phyloP scores from a whole-genome alignment of 768 basidiomycete genomes.

The Lactarius pseudohatsudake region DNA sequence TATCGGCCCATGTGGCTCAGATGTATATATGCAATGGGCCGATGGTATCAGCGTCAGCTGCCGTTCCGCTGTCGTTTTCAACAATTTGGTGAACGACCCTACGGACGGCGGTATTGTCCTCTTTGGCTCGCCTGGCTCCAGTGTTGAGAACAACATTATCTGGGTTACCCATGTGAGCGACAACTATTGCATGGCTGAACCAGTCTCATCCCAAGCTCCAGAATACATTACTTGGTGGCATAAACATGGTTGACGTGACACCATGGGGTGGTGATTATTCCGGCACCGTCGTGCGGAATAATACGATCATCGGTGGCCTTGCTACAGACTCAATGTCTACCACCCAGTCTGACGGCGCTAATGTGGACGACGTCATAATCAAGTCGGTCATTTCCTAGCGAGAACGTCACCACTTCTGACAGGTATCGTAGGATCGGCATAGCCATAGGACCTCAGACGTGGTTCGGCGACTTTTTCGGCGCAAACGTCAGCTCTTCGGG shows the following conservation, averaged over 20 bases:
- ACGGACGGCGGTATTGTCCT: constrained; percentile 82
- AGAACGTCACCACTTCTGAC: constrained; percentile 14
- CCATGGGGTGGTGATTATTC: constrained; percentile 67
- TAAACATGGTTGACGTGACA: constrained; percentile 72
- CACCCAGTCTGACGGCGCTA: constrained; percentile 50
- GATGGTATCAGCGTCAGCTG: constrained; percentile 81
- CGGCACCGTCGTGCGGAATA: constrained; percentile 63
- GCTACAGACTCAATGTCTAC: constrained; percentile 47
- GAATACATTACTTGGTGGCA: constrained; percentile 72
- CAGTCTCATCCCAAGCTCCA: constrained; percentile 31
- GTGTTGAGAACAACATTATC: constrained; percentile 75
- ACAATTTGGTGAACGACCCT: constrained; percentile 68
- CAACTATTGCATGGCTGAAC: neutral
- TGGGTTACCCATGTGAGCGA: constrained; percentile 61
- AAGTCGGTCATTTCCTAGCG: constrained; percentile 49
- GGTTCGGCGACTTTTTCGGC: constrained; percentile 63
- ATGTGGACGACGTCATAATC: constrained; percentile 61
- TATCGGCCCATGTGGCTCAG: constrained; percentile 74
- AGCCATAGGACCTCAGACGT: constrained; percentile 75
- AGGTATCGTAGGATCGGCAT: constrained; percentile 63
- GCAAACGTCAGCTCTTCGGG: constrained; percentile 56
- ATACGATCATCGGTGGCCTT: constrained; percentile 68
- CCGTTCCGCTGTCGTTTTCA: constrained; percentile 55
- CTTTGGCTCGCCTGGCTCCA: constrained; percentile 72
- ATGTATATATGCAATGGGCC: constrained; percentile 70